Percentiles rank a stretch among this genome's conserved stretches.
phyloP scores from a whole-genome alignment of 352 stramenopile genomes.

The Phytophthora sansomeana region DNA sequence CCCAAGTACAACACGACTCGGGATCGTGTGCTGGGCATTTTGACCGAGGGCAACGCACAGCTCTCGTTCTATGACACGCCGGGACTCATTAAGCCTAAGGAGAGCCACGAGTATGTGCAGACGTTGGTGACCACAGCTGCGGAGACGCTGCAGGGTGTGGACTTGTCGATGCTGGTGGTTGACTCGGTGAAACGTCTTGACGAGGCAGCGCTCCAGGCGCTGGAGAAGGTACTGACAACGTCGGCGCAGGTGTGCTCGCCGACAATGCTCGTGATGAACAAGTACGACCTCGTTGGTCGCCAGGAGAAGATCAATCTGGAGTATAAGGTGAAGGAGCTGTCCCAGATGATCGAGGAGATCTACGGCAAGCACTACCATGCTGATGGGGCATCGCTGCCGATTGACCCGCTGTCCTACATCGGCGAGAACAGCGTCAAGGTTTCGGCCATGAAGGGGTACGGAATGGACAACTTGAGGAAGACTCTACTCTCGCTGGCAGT shows the following conservation, averaged over 20 bases:
- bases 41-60: conserved; percentile 78
- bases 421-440: conserved; percentile 81
- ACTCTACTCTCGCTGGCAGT: conserved; percentile 75
- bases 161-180: conserved; percentile 87
- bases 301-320: conserved; percentile 65
- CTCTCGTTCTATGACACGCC: conserved; percentile 90
- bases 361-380: conserved; percentile 75
- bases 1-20: conserved; percentile 91
- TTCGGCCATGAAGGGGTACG: conserved; percentile 76
- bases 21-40: conserved; percentile 79
- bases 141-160: conserved; percentile 83
- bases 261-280: conserved; percentile 91
- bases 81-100: conserved; percentile 89
- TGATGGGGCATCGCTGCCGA: conserved; percentile 54
- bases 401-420: conserved; percentile 77
- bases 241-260: conserved; percentile 78
- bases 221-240: conserved; percentile 83
- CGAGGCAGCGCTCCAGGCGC: conserved; percentile 73
- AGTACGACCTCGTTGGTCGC: conserved; percentile 71
- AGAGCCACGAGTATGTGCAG: conserved; percentile 83
- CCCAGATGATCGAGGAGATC: conserved; percentile 85
- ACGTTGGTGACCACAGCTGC: conserved; percentile 80
- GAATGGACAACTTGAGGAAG: conserved; percentile 71
- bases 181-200: conserved; percentile 88
- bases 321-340: conserved; percentile 77